Evolutionary conservation across 768 basidiomycete species (phyloP).

Genomic region (Tylopilus sp.): DNA sequence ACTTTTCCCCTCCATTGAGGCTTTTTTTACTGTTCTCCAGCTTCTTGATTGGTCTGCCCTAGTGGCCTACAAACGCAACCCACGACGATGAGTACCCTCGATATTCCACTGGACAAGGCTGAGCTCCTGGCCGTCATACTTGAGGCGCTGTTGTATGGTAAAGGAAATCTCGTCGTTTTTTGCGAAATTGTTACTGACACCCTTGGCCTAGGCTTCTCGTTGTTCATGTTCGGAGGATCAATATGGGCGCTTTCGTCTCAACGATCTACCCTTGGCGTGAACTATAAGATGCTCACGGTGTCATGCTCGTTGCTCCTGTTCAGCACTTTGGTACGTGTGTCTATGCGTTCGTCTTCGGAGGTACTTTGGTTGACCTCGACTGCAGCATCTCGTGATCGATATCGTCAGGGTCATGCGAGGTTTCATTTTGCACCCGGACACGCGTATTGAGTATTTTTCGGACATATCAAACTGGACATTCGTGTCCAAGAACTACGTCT

Average conservation of each 20-base stretch:
- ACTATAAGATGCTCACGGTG: slow-evolving; percentile 19
- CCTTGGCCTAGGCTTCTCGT: slow-evolving; percentile 28
- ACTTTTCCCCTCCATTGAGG: not conserved
- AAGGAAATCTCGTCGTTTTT: not conserved
- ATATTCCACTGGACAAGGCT: slow-evolving; percentile 18
- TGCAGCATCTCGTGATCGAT: slow-evolving; percentile 27
- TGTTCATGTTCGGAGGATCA: slow-evolving; percentile 34
- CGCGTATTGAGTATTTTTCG: slow-evolving; percentile 24
- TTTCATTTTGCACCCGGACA: slow-evolving; percentile 21
- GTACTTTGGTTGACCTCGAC: not conserved
- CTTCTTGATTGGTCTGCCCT: not conserved
- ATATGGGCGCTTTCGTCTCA: slow-evolving; percentile 22
- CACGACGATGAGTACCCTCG: not conserved
- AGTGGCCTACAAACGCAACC: not conserved
- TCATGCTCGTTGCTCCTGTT: slow-evolving; percentile 28
- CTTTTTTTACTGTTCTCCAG: not conserved
- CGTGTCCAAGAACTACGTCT: slow-evolving; percentile 24
- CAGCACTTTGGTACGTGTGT: slow-evolving; percentile 28
- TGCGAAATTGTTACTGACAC: not conserved
- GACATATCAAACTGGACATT: slow-evolving; percentile 27
- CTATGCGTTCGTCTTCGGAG: not conserved
- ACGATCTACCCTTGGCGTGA: slow-evolving; percentile 8
- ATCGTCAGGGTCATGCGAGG: slow-evolving; percentile 26
- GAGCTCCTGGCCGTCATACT: slow-evolving; percentile 18
- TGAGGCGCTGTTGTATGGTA: slow-evolving; percentile 22